phyloP scores from a whole-genome alignment of 257 asterid genomes.

The Nicotiana benthamiana region DNA sequence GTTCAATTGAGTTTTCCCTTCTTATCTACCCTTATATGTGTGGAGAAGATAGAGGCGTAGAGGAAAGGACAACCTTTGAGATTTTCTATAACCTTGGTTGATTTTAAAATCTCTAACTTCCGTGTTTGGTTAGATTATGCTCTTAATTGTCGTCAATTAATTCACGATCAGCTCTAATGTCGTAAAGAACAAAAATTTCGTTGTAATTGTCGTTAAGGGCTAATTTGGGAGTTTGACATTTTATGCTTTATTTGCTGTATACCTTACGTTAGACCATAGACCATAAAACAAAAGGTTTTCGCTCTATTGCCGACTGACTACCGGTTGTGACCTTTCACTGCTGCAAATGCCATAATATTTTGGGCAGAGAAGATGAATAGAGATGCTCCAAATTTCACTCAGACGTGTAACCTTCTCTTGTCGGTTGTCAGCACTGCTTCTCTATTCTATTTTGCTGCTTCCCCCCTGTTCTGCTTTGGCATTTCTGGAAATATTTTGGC shows the following conservation, averaged over 20 bases:
- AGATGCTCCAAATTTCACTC: conserved; percentile 34
- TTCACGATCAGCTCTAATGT: too few species aligned
- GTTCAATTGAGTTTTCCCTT: too few species aligned
- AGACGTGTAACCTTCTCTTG: conserved; percentile 37
- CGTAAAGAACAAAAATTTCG: too few species aligned
- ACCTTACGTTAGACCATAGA: background rate
- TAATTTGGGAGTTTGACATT: background rate
- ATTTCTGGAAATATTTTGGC: background rate
- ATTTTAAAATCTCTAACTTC: too few species aligned
- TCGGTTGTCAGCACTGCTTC: conserved; percentile 40
- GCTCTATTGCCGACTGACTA: conserved; percentile 10
- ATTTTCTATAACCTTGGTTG: too few species aligned
- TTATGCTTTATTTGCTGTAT: background rate
- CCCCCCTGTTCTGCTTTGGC: background rate
- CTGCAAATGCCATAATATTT: conserved; percentile 10
- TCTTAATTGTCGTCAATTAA: too few species aligned
- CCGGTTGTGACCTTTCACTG: conserved; percentile 46
- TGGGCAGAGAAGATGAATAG: conserved; percentile 28
- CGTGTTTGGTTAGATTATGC: too few species aligned
- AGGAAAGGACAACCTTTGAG: too few species aligned
- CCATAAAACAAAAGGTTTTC: background rate
- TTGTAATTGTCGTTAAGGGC: too few species aligned
- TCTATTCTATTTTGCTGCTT: conserved; percentile 12
- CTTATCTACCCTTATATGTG: too few species aligned
- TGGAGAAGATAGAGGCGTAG: too few species aligned